phyloP scores from a whole-genome alignment of 164 flowering plant species.

The Echeveria elegans region DNA sequence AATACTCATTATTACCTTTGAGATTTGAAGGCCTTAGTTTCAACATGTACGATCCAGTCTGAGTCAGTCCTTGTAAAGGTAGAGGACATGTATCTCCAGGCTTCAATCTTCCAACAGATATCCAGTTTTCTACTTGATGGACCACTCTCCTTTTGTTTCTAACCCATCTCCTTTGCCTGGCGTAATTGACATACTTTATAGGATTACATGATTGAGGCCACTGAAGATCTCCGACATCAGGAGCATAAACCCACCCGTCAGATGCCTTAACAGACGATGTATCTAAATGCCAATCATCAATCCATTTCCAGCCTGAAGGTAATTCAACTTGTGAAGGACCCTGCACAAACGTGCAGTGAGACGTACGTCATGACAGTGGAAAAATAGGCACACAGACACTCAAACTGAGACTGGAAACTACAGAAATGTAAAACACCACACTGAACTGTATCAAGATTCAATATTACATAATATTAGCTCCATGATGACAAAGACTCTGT shows the following conservation, averaged over 20 bases:
- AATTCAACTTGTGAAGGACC: slow-evolving; percentile 28
- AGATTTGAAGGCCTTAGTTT: slow-evolving; percentile 47
- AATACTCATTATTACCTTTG: slow-evolving; percentile 30
- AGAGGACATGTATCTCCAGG: slow-evolving; percentile 77
- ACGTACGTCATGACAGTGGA: neutral
- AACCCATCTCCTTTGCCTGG: slow-evolving; percentile 81
- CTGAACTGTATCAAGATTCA: neutral
- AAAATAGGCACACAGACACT: neutral
- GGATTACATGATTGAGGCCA: slow-evolving; percentile 58
- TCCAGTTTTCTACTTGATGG: slow-evolving; percentile 22
- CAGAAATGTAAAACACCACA: neutral
- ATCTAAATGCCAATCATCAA: slow-evolving; percentile 79
- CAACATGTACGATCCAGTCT: slow-evolving; percentile 35
- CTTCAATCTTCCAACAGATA: slow-evolving; percentile 49
- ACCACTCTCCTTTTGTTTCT: slow-evolving; percentile 40
- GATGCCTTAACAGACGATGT: slow-evolving; percentile 34
- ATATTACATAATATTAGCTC: neutral
- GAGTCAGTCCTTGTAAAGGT: slow-evolving; percentile 54
- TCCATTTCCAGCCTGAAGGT: slow-evolving; percentile 74
- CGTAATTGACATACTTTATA: slow-evolving; percentile 36
- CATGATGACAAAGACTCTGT: neutral
- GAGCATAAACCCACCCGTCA: slow-evolving; percentile 91
- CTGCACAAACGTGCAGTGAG: slow-evolving; percentile 21
- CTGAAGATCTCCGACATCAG: slow-evolving; percentile 44
- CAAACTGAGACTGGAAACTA: neutral